Evolutionary conservation across 1,284 basidiomycete species (phyloP).

Genomic region (Anthracocystis setariae): DNA sequence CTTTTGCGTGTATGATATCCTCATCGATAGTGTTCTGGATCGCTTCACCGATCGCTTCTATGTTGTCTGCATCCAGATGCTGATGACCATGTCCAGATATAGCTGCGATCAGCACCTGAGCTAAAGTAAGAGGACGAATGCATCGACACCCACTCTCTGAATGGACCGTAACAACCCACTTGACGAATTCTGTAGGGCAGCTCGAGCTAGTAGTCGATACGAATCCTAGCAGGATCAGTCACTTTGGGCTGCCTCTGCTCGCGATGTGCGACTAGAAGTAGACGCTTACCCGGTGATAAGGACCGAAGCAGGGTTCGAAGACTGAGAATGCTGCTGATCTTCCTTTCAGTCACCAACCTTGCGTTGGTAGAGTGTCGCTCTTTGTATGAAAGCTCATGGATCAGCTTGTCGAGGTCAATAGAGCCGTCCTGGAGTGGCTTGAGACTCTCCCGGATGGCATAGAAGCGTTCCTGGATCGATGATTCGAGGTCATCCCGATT

Average conservation of each 20-base stretch:
- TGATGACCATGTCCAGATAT: constrained; percentile 59
- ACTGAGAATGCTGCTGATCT: constrained; percentile 78
- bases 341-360: constrained; percentile 74
- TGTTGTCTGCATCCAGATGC: constrained; percentile 78
- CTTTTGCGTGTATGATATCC: constrained; percentile 68
- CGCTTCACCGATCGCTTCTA: constrained; percentile 74
- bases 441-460: constrained; percentile 76
- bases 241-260: background rate
- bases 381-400: constrained; percentile 66
- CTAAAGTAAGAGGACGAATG: background rate
- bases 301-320: constrained; percentile 75
- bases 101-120: background rate
- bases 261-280: background rate
- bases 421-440: constrained; percentile 73
- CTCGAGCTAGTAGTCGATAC: constrained; percentile 69
- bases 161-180: constrained; percentile 76
- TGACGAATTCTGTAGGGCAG: constrained; percentile 73
- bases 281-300: constrained; percentile 26
- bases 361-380: constrained; percentile 19
- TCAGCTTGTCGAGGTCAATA: constrained; percentile 87
- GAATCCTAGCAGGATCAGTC: background rate
- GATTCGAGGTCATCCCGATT: no score
- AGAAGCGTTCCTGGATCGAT: constrained; percentile 75
- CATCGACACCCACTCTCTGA: constrained; percentile 70
- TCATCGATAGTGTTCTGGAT: constrained; percentile 79